Percentiles rank a stretch among this genome's conserved stretches.
Evolutionary conservation across 805 yeast genomes (phyloP).

Genomic region (Metschnikowia kunwiensis): DNA sequence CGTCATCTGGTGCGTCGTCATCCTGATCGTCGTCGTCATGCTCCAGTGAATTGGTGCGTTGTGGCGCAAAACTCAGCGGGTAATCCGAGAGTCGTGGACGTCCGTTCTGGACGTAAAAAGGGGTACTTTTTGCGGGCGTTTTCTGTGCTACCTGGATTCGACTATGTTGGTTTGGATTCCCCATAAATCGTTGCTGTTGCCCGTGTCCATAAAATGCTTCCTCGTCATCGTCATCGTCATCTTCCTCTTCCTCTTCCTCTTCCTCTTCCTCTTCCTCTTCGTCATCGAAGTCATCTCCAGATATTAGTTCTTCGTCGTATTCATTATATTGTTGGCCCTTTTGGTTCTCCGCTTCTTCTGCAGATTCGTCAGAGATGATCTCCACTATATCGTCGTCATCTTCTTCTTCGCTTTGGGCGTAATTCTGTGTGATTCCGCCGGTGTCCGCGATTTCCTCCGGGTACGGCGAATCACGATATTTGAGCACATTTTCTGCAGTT

Average conservation of each 20-base stretch:
- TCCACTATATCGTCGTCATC: constrained; percentile 16
- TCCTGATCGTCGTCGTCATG: neutral
- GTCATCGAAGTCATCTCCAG: constrained; percentile 4
- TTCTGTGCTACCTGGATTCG: no score
- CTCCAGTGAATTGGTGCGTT: neutral
- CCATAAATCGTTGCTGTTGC: no score
- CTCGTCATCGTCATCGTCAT: neutral
- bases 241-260: constrained; percentile 1
- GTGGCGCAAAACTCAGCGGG: neutral
- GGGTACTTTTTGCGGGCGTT: no score
- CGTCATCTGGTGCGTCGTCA: neutral
- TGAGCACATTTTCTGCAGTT: no score
- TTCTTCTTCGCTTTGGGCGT: no score
- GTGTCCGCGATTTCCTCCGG: constrained; percentile 5
- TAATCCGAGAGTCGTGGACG: constrained; percentile 6
- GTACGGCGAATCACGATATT: constrained; percentile 9
- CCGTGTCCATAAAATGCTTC: neutral
- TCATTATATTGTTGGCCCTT: neutral
- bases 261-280: constrained; percentile 2
- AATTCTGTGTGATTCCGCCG: no score
- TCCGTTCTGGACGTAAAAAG: constrained; percentile 1
- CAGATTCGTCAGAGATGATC: constrained; percentile 12
- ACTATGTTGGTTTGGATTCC: no score
- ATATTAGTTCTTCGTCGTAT: neutral
- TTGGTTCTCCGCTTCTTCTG: neutral